Conservation (phyloP, 495 filamentous ascomycete species). For the Podospora pseudoanserina region DNA sequence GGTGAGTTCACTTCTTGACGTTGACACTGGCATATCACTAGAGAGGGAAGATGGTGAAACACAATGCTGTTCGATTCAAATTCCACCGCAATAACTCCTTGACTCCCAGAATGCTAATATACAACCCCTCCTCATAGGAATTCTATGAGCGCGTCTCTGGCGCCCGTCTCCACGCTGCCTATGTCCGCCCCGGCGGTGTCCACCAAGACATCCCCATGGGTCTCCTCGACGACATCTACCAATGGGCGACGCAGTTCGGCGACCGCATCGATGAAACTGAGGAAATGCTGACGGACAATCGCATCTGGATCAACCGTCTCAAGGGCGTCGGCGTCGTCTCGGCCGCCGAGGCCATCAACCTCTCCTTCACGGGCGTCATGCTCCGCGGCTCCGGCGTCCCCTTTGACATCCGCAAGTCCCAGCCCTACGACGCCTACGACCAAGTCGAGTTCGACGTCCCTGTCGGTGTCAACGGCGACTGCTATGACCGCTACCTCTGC, state of each 20-base stretch:
- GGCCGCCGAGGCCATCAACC: conserved; percentile 90
- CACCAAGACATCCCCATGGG: conserved; percentile 92
- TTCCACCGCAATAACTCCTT: not conserved
- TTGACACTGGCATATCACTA: not conserved
- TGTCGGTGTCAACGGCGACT: conserved; percentile 94
- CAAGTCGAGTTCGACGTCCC: conserved; percentile 98
- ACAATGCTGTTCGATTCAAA: not conserved
- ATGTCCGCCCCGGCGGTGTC: conserved; percentile 96
- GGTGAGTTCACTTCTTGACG: conserved; percentile 52
- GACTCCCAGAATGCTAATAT: conserved; percentile 24
- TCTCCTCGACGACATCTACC: conserved; percentile 98
- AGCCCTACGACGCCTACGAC: conserved; percentile 96
- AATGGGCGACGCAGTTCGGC: conserved; percentile 99
- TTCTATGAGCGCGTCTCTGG: conserved; percentile 99
- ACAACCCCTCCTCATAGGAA: conserved; percentile 58
- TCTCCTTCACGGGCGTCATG: conserved; percentile 96
- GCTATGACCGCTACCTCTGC: conserved; percentile 98
- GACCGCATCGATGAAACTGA: conserved; percentile 99
- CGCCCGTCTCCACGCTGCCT: conserved; percentile 95
- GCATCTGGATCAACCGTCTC: conserved; percentile 95
- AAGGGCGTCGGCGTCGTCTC: conserved; percentile 87
- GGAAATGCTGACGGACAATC: conserved; percentile 97
- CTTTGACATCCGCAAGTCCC: conserved; percentile 93
- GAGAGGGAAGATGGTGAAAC: not conserved
- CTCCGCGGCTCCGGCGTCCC: conserved; percentile 95